These are phyloP conservation scores for Paraurostyla sp. DNA, from an alignment of 73 alveolate genomes.

Conservation along the genomic window DNA sequence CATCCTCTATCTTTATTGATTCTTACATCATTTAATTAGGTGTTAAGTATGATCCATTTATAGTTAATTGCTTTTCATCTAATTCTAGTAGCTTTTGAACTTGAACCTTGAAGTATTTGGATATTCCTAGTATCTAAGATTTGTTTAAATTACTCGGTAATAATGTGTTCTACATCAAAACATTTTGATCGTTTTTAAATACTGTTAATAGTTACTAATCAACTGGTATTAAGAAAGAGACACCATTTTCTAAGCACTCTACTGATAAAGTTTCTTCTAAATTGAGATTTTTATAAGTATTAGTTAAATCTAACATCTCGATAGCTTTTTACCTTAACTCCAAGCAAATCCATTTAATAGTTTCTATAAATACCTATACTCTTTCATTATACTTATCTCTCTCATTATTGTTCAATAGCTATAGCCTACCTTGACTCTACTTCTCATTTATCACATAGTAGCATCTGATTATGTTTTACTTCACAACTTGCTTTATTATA, in stretches of 20 bases:
- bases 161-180: background rate
- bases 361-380: background rate
- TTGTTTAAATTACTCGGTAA: background rate
- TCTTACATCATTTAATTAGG: background rate
- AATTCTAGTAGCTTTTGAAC: background rate
- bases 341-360: background rate
- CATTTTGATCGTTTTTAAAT: background rate
- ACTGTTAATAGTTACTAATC: background rate
- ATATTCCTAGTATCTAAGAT: background rate
- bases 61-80: background rate
- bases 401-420: background rate
- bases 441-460: background rate
- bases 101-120: background rate
- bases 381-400: background rate
- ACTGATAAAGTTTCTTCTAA: background rate
- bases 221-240: background rate
- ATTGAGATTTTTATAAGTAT: background rate
- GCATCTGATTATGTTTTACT: background rate
- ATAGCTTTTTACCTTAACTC: background rate
- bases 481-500: background rate
- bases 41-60: background rate
- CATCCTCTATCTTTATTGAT: conserved; percentile 31
- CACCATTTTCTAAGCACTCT: background rate
- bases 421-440: background rate
- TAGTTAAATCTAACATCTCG: background rate